Base-by-base conservation (phyloP, 2,329 filamentous ascomycete species). In the Cytospora mali region DNA sequence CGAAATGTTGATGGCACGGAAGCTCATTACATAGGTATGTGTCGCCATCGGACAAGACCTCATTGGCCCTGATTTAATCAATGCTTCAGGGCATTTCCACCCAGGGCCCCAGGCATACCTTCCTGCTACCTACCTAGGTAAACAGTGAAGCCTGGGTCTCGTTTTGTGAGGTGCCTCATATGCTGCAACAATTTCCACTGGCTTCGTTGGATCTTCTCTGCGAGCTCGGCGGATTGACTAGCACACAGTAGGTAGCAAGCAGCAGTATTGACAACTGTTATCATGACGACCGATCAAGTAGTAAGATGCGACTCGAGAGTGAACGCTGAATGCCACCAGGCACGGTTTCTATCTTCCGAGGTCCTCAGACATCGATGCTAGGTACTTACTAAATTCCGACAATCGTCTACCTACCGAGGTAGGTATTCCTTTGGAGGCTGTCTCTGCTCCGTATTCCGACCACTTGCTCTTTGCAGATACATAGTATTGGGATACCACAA, bases 1-100 rank as follows among this genome's bases (percentile, higher is more conserved):
- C 53, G 29, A 49, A 49, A 25, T 35, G 21, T 49, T n/a, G 48
- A 58, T 58, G 23, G 48, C 56, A 42, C 48, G 31, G 31, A 33
- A 10, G 9, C 9, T 33, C 14, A 33, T 33, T 33, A 33, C 31
- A n/a, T n/a, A n/a, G n/a, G n/a, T n/a, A 9, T 9, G 31, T 33
- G 14, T 10, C 6, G 14, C 31, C 31, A 33, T 33, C 31, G 9
- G 21, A 23, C 21, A 46, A 11, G n/a, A 46, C 10, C 21, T 10
- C 42, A 23, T 23, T 13, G 42, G 10, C 42, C 42, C 39, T 21
- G 42, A 23, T n/a, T n/a, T 46, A 46, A 46, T 46, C 21, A 23
- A n/a, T 13, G 21, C n/a, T 23, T 21, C n/a, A n/a, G n/a, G n/a
- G n/a, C n/a, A n/a, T n/a, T n/a, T n/a, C n/a, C n/a, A n/a, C n/a